Evolutionary conservation across 352 stramenopile genomes (phyloP), one percentile per base, ranked within the genome.

Genomic region (Globisporangium orthogonon): DNA sequence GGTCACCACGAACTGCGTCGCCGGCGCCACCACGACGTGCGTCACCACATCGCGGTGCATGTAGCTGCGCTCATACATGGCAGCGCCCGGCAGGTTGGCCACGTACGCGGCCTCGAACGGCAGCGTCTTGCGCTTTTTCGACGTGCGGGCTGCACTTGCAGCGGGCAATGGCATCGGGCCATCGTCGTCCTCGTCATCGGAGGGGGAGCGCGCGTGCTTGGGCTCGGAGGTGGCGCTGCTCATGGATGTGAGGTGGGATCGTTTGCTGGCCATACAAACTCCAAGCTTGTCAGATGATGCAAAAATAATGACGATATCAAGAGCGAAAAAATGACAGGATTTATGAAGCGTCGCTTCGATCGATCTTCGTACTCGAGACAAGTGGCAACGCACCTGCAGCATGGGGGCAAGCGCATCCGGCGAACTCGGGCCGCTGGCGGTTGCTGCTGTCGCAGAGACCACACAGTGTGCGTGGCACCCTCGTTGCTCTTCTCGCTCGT

Each of bases 31-130:
- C 7, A 87, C 66, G 10, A 94, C 83, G 65, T 98, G 94, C 29
- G 90, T 98, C 11, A 99, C 94, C 2, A 89, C 79, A 49, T 94
- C 78, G 29, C 95, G 93, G 74, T 99, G 97, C 94, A 99, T 99
- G 78, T 98, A 99, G 51, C 89, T 97, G 59, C 85, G 85, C 71
- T 98, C 94, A 74, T 98, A 98, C 85, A 97, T 95, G 55, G 87
- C 81, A 13, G 88, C 89, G 49, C 60, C 69, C 13, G 94, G 94
- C 50, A 98, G 72, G 50, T 92, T 89, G 14, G 78, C 69, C 23
- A 97, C 56, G 53, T 91, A 96, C 37, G 69, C 69, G 44, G 67
- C 58, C 45, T 96, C 86, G 51, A 91, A 89, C 45, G 70, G 69
- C 28, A 89, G 67, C 28, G 54, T 61, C 10, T 56, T 49, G 39